Conservation (phyloP, 73 alveolate species). For the Paramecium sexaurelia region DNA sequence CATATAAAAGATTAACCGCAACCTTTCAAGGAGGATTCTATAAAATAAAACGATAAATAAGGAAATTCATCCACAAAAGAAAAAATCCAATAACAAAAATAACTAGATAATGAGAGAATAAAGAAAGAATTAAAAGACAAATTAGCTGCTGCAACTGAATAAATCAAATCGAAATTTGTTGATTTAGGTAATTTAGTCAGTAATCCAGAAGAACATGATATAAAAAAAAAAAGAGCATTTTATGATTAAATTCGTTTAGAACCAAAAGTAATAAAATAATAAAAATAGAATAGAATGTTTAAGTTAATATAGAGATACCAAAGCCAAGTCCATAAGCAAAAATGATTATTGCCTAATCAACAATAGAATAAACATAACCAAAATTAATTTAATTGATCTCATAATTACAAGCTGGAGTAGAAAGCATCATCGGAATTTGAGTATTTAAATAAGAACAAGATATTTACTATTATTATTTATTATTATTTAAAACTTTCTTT, state of each 20-base stretch:
- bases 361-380: background rate
- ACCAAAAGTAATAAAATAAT: background rate
- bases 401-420: background rate
- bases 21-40: background rate
- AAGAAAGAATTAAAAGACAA: background rate
- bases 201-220: constrained; percentile 6
- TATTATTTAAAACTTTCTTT: background rate
- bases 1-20: background rate
- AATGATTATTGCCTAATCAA: background rate
- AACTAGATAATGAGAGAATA: background rate
- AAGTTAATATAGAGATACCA: background rate
- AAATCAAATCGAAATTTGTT: background rate
- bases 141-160: background rate
- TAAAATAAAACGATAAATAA: background rate
- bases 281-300: background rate
- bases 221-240: background rate
- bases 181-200: background rate
- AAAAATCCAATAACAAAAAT: background rate
- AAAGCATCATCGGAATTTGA: background rate
- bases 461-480: background rate
- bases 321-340: background rate
- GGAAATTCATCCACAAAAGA: background rate
- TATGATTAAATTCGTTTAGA: constrained; percentile 7
- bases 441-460: background rate
- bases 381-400: background rate